Evolutionary conservation across 1,284 basidiomycete species (phyloP), one percentile per base, ranked within the genome.

Genomic region (Puccinia brachypodii): DNA sequence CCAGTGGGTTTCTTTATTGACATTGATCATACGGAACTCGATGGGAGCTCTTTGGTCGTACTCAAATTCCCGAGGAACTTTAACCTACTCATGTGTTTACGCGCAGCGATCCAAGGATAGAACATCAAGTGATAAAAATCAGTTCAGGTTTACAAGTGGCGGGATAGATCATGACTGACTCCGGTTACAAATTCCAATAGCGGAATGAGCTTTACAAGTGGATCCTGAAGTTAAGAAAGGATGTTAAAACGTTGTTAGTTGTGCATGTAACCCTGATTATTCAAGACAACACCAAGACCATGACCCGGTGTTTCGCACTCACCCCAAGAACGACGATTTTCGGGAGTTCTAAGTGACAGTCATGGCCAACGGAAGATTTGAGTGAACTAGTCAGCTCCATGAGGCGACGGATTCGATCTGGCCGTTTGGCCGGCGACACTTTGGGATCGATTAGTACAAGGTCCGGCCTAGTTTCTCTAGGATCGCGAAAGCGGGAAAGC

Each of bases 401-500:
- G 19, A 68, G 66, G 42, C 42, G 42, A n/a, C 66, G 42, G 42
- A 68, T 68, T 68, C 66, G 66, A 68, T 68, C 66, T 4, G 42
- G 36, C 22, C 42, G 36, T 11, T 44, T n/a, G 13, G 36, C 3
- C 25, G 36, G 36, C 31, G 42, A 44, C n/a, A 8, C 66, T 42
- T 8, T 2, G 6, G 22, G 25, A 7, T 68, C 66, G 38, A 42
- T n/a, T 44, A 38, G n/a, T 14, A n/a, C 13, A 22, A 7, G 36
- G 11, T 25, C 66, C 40, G 25, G 66, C 11, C 42, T 40, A 62
- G 28, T 36, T 40, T 68, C 66, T 68, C 25, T 68, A n/a, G 22
- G 25, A 14, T 68, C 66, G 38, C 66, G 66, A 68, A 68, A 68
- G n/a, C 66, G 66, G 42, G 42, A 68, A 68, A 44, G 38, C 66